Evolutionary conservation across 768 basidiomycete species (phyloP).

Genomic region (Tubosaeta sp.): DNA sequence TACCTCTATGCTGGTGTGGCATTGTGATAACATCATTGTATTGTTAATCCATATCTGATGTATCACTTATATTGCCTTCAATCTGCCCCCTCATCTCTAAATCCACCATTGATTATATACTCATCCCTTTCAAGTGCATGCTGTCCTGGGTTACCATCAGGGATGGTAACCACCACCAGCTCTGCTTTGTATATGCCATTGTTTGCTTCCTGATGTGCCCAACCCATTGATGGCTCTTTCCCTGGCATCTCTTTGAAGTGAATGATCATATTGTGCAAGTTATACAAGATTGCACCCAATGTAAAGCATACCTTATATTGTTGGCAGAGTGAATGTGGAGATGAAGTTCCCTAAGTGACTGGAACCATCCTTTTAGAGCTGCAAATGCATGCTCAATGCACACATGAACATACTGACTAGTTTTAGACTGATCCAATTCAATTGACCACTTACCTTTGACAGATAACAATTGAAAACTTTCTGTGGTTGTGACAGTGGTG

Average conservation of each 20-base stretch:
- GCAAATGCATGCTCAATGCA: slow-evolving; percentile 7
- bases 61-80: background rate
- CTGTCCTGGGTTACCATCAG: background rate
- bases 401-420: background rate
- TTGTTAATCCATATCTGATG: no score
- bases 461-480: slow-evolving; percentile 2
- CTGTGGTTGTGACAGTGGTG: background rate
- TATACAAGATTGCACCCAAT: no score
- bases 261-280: background rate
- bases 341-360: slow-evolving; percentile 1
- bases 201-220: no score
- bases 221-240: no score
- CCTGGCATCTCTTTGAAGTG: background rate
- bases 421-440: no score
- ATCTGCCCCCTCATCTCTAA: no score
- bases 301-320: background rate
- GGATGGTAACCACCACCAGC: no score
- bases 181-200: no score
- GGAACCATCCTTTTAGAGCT: slow-evolving; percentile 4
- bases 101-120: background rate
- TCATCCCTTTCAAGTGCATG: background rate
- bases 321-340: background rate
- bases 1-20: no score
- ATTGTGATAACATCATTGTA: no score
- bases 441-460: slow-evolving; percentile 5